Base-by-base conservation (phyloP, 2,329 filamentous ascomycete species). In the Aureobasidium musti region DNA sequence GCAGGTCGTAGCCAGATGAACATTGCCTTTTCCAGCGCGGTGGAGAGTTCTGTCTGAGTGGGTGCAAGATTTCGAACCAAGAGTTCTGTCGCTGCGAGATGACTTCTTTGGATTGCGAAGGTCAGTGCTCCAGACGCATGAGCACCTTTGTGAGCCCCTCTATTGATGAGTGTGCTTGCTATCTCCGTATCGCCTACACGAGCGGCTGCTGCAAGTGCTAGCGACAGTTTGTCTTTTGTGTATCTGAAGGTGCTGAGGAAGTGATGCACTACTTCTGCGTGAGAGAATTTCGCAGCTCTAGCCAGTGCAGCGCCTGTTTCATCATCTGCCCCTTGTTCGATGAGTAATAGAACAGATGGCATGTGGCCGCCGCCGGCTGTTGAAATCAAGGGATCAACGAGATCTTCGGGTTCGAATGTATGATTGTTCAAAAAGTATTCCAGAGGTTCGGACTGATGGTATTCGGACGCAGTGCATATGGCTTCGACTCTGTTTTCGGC, bases 211-310 rank as follows among this genome's bases (percentile, higher is more conserved):
- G 37, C 50, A 26, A 64, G 61, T 19, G 49, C 61, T 49, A 19
- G 17, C 13, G 47, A 64, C 2, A 64, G 37, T 14, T 41, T 49
- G 19, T 64, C 49, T 64, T 37, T 43, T 5, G 49, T 53, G 37
- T 64, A 64, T n/a, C n/a, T 54, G 49, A 53, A 43, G 26, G 1
- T 35, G 11, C 33, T 10, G 13, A 64, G 26, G 5, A 64, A 39
- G 28, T 64, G 49, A 7, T 54, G 23, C 19, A 23, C 21, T 1
- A 33, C 28, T 23, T 54, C 33, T 1, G n/a, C 4, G 11, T 64
- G 61, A 10, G 45, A 54, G 49, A 64, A 64, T 30, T 64, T 64
- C n/a, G 61, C 61, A 33, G 61, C 49, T 26, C 52, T 54, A 37
- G 61, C 33, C 37, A 64, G n/a, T 21, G 61, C 61, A 23, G 61